phyloP scores from a whole-genome alignment of 352 stramenopile genomes.

The Globisporangium echinulatum region DNA sequence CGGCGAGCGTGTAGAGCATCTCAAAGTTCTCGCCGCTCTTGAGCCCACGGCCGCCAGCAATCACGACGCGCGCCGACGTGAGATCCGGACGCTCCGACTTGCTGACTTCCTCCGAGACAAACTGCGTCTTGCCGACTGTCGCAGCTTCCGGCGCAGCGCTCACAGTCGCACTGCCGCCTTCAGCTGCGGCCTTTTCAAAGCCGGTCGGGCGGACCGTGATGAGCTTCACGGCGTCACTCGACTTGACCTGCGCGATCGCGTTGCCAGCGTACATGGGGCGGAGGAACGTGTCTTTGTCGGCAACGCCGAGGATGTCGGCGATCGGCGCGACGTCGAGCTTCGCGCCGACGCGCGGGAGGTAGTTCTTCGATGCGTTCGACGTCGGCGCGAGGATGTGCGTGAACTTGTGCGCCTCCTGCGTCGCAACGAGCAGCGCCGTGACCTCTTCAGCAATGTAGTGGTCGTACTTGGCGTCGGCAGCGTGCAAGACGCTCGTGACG shows the following conservation, averaged over 20 bases:
- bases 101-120: conserved; percentile 91
- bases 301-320: conserved; percentile 92
- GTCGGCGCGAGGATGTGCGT: conserved; percentile 92
- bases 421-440: conserved; percentile 63
- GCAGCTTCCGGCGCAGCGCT: conserved; percentile 52
- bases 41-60: conserved; percentile 95
- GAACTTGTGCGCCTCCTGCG: conserved; percentile 63
- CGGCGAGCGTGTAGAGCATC: conserved; percentile 95
- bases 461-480: conserved; percentile 83
- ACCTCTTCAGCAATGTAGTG: conserved; percentile 86
- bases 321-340: conserved; percentile 94
- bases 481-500: conserved; percentile 79
- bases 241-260: conserved; percentile 86
- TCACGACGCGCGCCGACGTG: conserved; percentile 90
- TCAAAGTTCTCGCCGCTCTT: conserved; percentile 98
- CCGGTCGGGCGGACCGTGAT: conserved; percentile 94
- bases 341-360: conserved; percentile 92
- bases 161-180: conserved; percentile 69
- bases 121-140: conserved; percentile 72
- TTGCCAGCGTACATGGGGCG: conserved; percentile 84
- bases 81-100: conserved; percentile 96
- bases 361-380: conserved; percentile 96
- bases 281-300: conserved; percentile 94
- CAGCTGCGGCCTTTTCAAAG: conserved; percentile 94
- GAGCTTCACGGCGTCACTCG: conserved; percentile 90